Percentiles rank a stretch among this genome's conserved stretches.
Conservation (phyloP, 1,284 basidiomycete genomes). For the Puccinia horiana region DNA sequence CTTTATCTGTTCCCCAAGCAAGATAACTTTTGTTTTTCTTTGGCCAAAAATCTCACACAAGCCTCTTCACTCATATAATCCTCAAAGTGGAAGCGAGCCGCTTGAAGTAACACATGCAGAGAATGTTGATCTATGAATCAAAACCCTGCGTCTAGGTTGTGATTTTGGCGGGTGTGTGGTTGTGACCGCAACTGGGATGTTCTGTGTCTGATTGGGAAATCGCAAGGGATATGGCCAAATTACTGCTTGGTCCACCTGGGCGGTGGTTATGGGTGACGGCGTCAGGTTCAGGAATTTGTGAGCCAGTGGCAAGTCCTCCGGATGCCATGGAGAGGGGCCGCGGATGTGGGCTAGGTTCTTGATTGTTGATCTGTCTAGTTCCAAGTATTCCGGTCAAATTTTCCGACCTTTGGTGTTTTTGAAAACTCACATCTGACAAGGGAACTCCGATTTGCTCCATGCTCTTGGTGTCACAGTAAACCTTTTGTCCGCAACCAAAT, state of each 20-base stretch:
- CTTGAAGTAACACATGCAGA: neutral
- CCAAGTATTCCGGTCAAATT: neutral
- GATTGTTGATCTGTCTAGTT: neutral
- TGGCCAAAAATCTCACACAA: neutral
- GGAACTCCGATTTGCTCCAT: neutral
- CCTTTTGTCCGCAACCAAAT: neutral
- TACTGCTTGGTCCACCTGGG: too few relatives aligned
- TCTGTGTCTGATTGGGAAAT: too few relatives aligned
- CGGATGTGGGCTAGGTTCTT: too few relatives aligned
- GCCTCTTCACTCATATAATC: conserved; percentile 15
- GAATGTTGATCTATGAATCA: conserved; percentile 15
- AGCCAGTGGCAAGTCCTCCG: too few relatives aligned
- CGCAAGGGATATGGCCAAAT: too few relatives aligned
- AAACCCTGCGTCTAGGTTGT: neutral
- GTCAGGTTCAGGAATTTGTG: too few relatives aligned
- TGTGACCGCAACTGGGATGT: too few relatives aligned
- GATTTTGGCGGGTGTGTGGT: neutral
- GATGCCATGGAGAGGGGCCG: too few relatives aligned
- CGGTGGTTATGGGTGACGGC: too few relatives aligned
- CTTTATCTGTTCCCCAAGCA: neutral
- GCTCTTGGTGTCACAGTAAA: neutral
- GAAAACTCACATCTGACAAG: neutral
- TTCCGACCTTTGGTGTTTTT: neutral
- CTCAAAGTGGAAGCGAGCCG: conserved; percentile 11
- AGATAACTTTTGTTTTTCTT: neutral